Base-by-base conservation (phyloP, 306 rosid species). In the Benincasa hispida region DNA sequence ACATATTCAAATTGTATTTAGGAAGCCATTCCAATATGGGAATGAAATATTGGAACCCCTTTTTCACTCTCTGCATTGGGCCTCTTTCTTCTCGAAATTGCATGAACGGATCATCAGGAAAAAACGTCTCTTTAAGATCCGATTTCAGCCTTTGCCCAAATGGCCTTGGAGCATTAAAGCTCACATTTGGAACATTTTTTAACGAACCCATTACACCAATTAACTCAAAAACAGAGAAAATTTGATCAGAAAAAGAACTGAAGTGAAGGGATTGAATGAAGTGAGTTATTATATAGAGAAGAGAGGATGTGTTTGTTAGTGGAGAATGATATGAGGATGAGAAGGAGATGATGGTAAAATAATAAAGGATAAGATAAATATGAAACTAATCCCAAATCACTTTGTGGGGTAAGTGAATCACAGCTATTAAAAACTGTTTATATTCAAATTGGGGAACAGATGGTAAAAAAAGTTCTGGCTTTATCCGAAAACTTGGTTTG, bases 1-100 rank as follows among this genome's bases (percentile, higher is more conserved):
- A 77, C 4, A 79, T 65, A 0, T 74, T 68, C 6, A 79, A 25
- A 19, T 7, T 84, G 76, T 93, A 93, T 3, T 32, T 80, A 1
- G 98, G 92, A 1, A 91, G 82, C 98, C 98, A 93, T 39, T 79
- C 87, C 19, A 83, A 86, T 6, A 89, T 85, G 3, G 98, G 98
- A 4, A 93, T 4, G 67, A 89, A 87, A 81, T 88, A 93, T 27
- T 87, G 81, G 0, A 89, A 13, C 6, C 77, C 90, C 61, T 84
- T 91, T 56, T 27, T 24, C 6, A 56, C 24, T 34, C 84, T 80
- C 0, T 81, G 32, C 0, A 8, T 1, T 2, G 74, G 1, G 0
- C n/a, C 55, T 1, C 56, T 82, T 18, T 85, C 88, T 0, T 53
- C 72, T 62, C 48, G 70, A 76, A 93, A 82, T 22, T 83, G 87